phyloP scores from a whole-genome alignment of 2,329 filamentous ascomycete species.

The Lojkania enalia region DNA sequence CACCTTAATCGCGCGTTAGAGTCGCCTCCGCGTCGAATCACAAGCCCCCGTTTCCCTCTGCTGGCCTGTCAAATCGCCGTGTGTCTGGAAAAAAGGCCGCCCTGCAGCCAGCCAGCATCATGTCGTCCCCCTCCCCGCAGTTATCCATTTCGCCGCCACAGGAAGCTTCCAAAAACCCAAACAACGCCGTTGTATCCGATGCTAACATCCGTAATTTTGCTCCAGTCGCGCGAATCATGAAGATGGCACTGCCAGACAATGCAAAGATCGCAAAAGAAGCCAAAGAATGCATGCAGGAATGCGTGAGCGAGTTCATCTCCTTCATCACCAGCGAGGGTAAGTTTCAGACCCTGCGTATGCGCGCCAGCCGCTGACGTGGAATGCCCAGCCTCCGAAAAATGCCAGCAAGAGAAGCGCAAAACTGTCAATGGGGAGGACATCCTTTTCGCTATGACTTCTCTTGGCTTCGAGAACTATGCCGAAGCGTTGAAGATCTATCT shows the following conservation, averaged over 20 bases:
- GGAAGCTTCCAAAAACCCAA: conserved; percentile 28
- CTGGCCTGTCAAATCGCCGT: conserved; percentile 25
- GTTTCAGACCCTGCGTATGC: conserved; percentile 39
- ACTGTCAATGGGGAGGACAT: conserved; percentile 99
- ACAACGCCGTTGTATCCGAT: conserved; percentile 60
- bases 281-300: conserved; percentile 99
- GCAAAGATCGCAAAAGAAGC: conserved; percentile 99
- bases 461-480: conserved; percentile 98
- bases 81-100: conserved; percentile 42
- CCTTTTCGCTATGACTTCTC: conserved; percentile 96
- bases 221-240: conserved; percentile 99
- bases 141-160: conserved; percentile 42
- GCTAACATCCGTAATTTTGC: conserved; percentile 94
- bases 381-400: conserved; percentile 87
- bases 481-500: conserved; percentile 98
- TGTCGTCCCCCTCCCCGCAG: conserved; percentile 50
- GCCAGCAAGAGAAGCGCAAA: conserved; percentile 98
- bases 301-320: conserved; percentile 99
- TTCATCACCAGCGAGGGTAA: conserved; percentile 99
- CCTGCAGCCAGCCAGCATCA: conserved; percentile 48
- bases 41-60: conserved; percentile 30
- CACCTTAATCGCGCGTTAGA: conserved; percentile 54
- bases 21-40: conserved; percentile 53
- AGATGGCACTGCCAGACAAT: conserved; percentile 93
- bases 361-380: conserved; percentile 19